Conservation (phyloP, 176 grass and related monocot species). For the Cenchrus americanus region DNA sequence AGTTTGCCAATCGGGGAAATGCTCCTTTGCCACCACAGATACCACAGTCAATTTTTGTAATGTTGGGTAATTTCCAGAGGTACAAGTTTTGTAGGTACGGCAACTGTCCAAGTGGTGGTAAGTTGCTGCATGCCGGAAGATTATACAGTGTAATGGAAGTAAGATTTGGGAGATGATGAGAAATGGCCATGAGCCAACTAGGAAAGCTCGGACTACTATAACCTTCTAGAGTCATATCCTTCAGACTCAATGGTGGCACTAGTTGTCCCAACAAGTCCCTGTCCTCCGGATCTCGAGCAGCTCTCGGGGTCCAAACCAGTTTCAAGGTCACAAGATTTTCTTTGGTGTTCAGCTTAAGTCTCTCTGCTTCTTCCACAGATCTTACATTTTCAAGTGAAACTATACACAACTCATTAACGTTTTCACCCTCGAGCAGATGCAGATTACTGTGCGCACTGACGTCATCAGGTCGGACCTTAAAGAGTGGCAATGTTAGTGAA, state of each 20-base stretch:
- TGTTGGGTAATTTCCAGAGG: rapidly evolving
- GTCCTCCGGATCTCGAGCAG: not conserved
- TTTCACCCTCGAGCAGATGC: not conserved
- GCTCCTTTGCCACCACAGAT: not conserved
- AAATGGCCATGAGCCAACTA: not conserved
- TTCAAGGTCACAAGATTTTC: not conserved
- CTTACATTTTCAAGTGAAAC: not conserved
- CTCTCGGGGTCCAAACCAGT: not conserved
- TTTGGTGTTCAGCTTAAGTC: not conserved
- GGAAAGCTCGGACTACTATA: not conserved
- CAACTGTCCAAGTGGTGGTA: slow-evolving; percentile 20
- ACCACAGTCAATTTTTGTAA: not conserved
- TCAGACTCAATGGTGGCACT: not conserved
- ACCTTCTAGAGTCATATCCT: not conserved
- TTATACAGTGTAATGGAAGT: rapidly evolving
- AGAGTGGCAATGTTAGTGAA: not conserved
- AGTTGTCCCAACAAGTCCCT: not conserved
- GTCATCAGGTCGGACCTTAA: not conserved
- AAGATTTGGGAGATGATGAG: not conserved
- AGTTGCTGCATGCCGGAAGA: not conserved
- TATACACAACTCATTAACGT: not conserved
- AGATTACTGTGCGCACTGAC: not conserved
- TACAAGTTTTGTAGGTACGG: rapidly evolving
- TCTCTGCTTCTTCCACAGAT: not conserved
- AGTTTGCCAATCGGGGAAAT: not conserved